Evolutionary conservation across 2,329 filamentous ascomycete genomes (phyloP).

Genomic region (Salinomyces thailandicus): DNA sequence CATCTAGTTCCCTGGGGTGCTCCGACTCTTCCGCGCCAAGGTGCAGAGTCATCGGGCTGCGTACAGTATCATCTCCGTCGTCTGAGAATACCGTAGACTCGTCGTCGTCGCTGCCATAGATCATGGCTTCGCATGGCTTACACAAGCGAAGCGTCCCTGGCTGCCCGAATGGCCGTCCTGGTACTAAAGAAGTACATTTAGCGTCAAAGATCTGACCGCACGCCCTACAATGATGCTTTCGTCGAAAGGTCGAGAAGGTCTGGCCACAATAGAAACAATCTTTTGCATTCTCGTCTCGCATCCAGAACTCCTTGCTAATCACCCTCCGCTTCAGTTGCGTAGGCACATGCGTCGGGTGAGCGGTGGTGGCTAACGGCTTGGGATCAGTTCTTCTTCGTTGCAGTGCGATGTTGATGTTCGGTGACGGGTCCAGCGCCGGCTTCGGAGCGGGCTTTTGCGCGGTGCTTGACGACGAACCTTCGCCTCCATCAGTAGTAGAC

Average conservation of each 20-base stretch:
- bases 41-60: slow-evolving; percentile 14
- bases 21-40: slow-evolving; percentile 7
- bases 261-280: slow-evolving; percentile 91
- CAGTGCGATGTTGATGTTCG: slow-evolving; percentile 20
- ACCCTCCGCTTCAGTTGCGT: slow-evolving; percentile 73
- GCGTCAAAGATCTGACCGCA: slow-evolving; percentile 99
- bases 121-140: slow-evolving; percentile 83
- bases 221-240: slow-evolving; percentile 90
- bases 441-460: slow-evolving; percentile 7
- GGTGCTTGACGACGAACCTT: slow-evolving; percentile 19
- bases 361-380: slow-evolving; percentile 9
- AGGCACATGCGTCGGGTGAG: slow-evolving; percentile 25
- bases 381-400: slow-evolving; percentile 16
- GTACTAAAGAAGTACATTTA: slow-evolving; percentile 86
- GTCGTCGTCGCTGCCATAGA: slow-evolving; percentile 80
- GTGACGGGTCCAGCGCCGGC: slow-evolving; percentile 13
- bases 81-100: slow-evolving; percentile 86
- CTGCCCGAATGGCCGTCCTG: slow-evolving; percentile 79
- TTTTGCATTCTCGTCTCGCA: slow-evolving; percentile 96
- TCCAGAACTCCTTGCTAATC: slow-evolving; percentile 84
- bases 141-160: slow-evolving; percentile 77
- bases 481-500: slow-evolving; percentile 33
- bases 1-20: slow-evolving; percentile 13
- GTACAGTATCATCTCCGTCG: slow-evolving; percentile 40
- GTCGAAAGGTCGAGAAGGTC: slow-evolving; percentile 81